Percentiles rank a stretch among this genome's conserved stretches.
phyloP scores from a whole-genome alignment of 768 basidiomycete species.

The Mycena kentingensis region DNA sequence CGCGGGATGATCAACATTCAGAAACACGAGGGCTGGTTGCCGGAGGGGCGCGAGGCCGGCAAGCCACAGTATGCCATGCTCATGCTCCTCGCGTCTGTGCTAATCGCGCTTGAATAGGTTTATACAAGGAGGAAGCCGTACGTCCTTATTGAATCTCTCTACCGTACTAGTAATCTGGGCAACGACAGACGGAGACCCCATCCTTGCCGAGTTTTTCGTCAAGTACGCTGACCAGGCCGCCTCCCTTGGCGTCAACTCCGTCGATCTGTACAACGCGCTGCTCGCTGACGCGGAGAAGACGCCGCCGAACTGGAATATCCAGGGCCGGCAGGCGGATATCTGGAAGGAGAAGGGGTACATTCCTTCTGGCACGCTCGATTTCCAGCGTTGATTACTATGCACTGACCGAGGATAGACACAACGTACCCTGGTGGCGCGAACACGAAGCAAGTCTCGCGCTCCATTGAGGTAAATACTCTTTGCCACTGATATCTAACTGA shows the following conservation, averaged over 20 bases:
- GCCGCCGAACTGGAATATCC: conserved; percentile 62
- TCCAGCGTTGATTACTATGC: not conserved
- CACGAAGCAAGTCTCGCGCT: conserved; percentile 63
- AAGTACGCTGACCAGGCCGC: conserved; percentile 58
- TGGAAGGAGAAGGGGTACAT: conserved; percentile 55
- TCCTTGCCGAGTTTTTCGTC: conserved; percentile 65
- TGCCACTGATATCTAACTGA: not conserved
- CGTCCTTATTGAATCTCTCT: conserved; percentile 26
- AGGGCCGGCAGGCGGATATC: conserved; percentile 56
- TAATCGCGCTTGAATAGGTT: conserved; percentile 8
- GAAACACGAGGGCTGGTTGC: conserved; percentile 69
- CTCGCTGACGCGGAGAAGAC: conserved; percentile 60
- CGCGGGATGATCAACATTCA: conserved; percentile 70
- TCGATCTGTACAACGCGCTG: conserved; percentile 56
- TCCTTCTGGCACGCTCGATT: not conserved
- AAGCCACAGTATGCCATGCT: conserved; percentile 53
- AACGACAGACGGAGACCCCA: conserved; percentile 58
- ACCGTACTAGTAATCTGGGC: not conserved
- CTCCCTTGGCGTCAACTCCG: conserved; percentile 47
- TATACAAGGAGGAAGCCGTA: conserved; percentile 62
- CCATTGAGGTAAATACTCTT: conserved; percentile 49
- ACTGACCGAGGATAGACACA: conserved; percentile 30
- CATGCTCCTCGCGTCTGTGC: conserved; percentile 24
- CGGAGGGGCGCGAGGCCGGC: conserved; percentile 53
- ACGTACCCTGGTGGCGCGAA: conserved; percentile 55